Conservation (phyloP, 2,329 filamentous ascomycete species). For the Ophiosphaerella herpotricha region DNA sequence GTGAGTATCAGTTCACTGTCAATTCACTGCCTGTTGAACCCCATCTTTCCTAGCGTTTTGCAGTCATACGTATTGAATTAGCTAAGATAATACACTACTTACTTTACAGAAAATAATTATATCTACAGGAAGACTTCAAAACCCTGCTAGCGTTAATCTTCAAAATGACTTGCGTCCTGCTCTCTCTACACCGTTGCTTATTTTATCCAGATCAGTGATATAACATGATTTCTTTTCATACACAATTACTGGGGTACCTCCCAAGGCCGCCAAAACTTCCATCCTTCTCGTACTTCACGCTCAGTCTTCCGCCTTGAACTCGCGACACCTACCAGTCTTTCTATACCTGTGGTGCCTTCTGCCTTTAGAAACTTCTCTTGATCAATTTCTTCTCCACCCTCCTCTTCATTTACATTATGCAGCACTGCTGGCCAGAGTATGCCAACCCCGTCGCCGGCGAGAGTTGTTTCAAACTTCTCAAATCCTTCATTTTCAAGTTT, state of each 20-base stretch:
- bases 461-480: slow-evolving; percentile 81
- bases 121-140: background rate
- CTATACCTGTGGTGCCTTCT: slow-evolving; percentile 81
- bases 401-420: slow-evolving; percentile 79
- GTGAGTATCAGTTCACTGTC: background rate
- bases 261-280: slow-evolving; percentile 49
- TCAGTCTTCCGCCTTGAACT: slow-evolving; percentile 30
- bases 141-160: background rate
- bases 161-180: slow-evolving; percentile 3
- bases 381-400: slow-evolving; percentile 90
- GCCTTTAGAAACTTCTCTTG: slow-evolving; percentile 86
- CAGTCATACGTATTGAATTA: background rate
- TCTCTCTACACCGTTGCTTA: background rate
- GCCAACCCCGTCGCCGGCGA: slow-evolving; percentile 91
- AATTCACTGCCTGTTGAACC: background rate
- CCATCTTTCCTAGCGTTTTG: no score
- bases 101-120: no score
- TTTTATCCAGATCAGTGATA: no score
- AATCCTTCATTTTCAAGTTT: slow-evolving; percentile 68
- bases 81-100: background rate
- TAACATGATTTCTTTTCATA: no score
- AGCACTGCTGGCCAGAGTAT: slow-evolving; percentile 92
- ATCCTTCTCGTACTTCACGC: slow-evolving; percentile 44
- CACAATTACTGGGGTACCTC: slow-evolving; percentile 18
- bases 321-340: slow-evolving; percentile 78